A percentile compares a stretch with the other conserved stretches of the same genome.
Evolutionary conservation across 495 filamentous ascomycete species (phyloP).

Genomic region (Aspergillus hancockii): DNA sequence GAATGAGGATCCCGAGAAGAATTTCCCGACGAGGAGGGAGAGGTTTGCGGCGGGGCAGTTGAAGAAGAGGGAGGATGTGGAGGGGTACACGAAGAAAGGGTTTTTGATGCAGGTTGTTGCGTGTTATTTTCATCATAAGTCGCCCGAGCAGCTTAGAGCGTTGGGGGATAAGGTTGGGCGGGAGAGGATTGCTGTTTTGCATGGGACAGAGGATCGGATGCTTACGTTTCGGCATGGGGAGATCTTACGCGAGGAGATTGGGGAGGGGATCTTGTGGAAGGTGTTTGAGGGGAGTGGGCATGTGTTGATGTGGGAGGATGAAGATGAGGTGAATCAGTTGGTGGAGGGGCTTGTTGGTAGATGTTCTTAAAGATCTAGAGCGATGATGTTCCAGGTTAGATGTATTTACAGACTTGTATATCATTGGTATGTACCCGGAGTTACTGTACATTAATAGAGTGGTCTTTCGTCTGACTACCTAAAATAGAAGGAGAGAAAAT

Average conservation of each 20-base stretch:
- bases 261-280: slow-evolving; percentile 47
- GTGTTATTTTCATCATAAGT: slow-evolving; percentile 78
- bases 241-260: slow-evolving; percentile 55
- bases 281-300: slow-evolving; percentile 70
- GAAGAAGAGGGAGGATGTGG: slow-evolving; percentile 57
- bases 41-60: slow-evolving; percentile 78
- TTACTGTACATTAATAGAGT: not conserved
- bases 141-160: slow-evolving; percentile 56
- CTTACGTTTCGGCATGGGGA: slow-evolving; percentile 66
- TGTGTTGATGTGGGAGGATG: slow-evolving; percentile 63
- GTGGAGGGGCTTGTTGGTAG: slow-evolving; percentile 54
- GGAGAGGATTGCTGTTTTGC: slow-evolving; percentile 70
- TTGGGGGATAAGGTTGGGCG: slow-evolving; percentile 67
- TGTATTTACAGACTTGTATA: not conserved
- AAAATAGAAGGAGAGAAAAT: no score
- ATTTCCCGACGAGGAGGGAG: slow-evolving; percentile 74
- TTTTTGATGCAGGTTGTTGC: slow-evolving; percentile 78
- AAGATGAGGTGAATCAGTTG: slow-evolving; percentile 58
- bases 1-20: slow-evolving; percentile 39
- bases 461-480: no score
- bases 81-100: slow-evolving; percentile 60
- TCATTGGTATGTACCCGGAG: not conserved
- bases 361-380: slow-evolving; percentile 12
- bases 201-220: slow-evolving; percentile 74
- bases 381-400: not conserved